Evolutionary conservation across 768 basidiomycete genomes (phyloP).

Genomic region (Hypholoma fasciculare): DNA sequence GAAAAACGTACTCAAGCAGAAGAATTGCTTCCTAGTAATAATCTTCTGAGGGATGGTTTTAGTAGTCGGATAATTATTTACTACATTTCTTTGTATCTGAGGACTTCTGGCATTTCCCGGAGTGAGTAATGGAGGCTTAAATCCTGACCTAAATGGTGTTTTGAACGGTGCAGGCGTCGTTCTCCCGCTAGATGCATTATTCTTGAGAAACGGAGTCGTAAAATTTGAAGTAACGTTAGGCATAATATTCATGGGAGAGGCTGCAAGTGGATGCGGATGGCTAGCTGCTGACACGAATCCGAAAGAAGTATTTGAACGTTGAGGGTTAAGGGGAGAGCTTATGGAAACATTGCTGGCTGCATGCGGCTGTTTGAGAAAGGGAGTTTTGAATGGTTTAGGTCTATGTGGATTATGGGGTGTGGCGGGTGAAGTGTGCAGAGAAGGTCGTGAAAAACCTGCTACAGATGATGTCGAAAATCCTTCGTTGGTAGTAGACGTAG

Average conservation of each 20-base stretch:
- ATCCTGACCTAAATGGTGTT: conserved; percentile 62
- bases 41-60: neutral
- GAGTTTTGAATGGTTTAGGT: conserved; percentile 48
- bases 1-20: conserved; percentile 43
- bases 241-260: conserved; percentile 20
- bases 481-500: conserved; percentile 35
- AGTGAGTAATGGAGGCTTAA: conserved; percentile 35
- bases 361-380: conserved; percentile 31
- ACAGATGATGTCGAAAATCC: conserved; percentile 44
- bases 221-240: neutral
- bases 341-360: conserved; percentile 9
- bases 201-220: conserved; percentile 9
- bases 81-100: conserved; percentile 2
- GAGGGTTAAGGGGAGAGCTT: conserved; percentile 32
- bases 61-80: conserved; percentile 9
- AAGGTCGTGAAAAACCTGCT: conserved; percentile 23
- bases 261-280: conserved; percentile 36
- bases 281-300: conserved; percentile 20
- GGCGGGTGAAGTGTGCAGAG: conserved; percentile 10
- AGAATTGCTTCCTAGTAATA: conserved; percentile 29
- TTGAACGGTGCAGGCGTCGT: conserved; percentile 45
- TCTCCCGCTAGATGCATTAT: conserved; percentile 9
- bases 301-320: conserved; percentile 9
- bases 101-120: conserved; percentile 1
- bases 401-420: conserved; percentile 18